A percentile compares a stretch with the other conserved stretches of the same genome.
phyloP scores from a whole-genome alignment of 1,284 basidiomycete species.

The Puccinia triticina region DNA sequence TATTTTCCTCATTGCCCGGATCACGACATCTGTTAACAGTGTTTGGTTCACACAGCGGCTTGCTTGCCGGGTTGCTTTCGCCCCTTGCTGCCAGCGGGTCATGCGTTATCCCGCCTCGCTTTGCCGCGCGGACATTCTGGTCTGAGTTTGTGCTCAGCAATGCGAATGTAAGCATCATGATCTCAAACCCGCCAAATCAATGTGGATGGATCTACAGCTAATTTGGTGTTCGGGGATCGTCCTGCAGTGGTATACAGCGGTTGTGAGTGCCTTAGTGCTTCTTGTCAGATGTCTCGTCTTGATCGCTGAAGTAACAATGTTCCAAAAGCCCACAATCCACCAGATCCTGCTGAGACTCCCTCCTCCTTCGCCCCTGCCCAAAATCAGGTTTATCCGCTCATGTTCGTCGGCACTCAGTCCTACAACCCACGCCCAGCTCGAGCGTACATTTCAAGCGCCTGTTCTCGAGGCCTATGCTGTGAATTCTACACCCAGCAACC shows the following conservation, averaged over 20 bases:
- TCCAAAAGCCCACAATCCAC: conserved; percentile 64
- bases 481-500: conserved; percentile 5
- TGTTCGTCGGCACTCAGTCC: conserved; percentile 64
- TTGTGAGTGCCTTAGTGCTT: conserved; percentile 41
- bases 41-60: conserved; percentile 60
- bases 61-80: conserved; percentile 69
- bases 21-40: neutral
- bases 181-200: conserved; percentile 54
- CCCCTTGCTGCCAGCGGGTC: conserved; percentile 68
- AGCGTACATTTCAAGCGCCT: conserved; percentile 63
- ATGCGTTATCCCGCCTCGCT: conserved; percentile 67
- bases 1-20: neutral
- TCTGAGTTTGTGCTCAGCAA: conserved; percentile 64
- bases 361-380: conserved; percentile 61
- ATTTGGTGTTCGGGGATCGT: neutral
- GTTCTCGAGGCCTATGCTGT: conserved; percentile 63
- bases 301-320: neutral
- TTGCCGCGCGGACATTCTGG: conserved; percentile 70
- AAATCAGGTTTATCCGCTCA: conserved; percentile 64
- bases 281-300: neutral
- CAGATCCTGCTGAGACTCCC: conserved; percentile 63
- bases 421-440: conserved; percentile 59
- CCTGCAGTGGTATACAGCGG: conserved; percentile 64
- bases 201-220: conserved; percentile 55
- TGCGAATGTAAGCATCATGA: conserved; percentile 44